These are phyloP conservation scores for Peronospora belbahrii DNA, from an alignment of 352 stramenopile species.

Conservation along the genomic window DNA sequence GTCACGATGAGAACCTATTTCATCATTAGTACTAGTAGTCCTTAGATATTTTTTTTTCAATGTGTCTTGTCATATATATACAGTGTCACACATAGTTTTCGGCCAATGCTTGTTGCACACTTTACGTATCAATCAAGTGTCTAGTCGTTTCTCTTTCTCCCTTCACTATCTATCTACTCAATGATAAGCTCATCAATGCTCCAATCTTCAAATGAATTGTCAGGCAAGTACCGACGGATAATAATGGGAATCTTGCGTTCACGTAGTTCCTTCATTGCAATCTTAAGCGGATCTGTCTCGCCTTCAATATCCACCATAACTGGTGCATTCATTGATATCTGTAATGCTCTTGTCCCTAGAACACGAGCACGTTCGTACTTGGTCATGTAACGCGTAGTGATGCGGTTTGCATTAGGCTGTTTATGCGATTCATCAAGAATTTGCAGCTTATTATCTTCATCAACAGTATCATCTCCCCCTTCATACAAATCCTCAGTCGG, in stretches of 20 bases:
- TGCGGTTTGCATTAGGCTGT: slow-evolving; percentile 81
- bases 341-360: slow-evolving; percentile 95
- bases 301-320: slow-evolving; percentile 95
- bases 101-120: no score
- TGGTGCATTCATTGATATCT: slow-evolving; percentile 98
- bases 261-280: slow-evolving; percentile 98
- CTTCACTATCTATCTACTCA: slow-evolving; percentile 73
- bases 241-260: slow-evolving; percentile 99
- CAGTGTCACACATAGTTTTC: no score
- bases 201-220: slow-evolving; percentile 99
- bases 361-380: slow-evolving; percentile 99
- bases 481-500: slow-evolving; percentile 68
- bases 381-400: slow-evolving; percentile 98
- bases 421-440: slow-evolving; percentile 83
- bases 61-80: no score
- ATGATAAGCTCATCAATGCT: slow-evolving; percentile 98
- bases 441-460: slow-evolving; percentile 60
- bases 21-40: no score
- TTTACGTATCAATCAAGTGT: no score
- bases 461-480: slow-evolving; percentile 38
- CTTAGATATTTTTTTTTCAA: no score
- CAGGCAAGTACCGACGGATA: slow-evolving; percentile 97
- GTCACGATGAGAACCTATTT: no score
- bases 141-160: neutral
- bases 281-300: slow-evolving; percentile 99